Base-by-base conservation (phyloP, 2,329 filamentous ascomycete genomes). In the Epichloe typhina region DNA sequence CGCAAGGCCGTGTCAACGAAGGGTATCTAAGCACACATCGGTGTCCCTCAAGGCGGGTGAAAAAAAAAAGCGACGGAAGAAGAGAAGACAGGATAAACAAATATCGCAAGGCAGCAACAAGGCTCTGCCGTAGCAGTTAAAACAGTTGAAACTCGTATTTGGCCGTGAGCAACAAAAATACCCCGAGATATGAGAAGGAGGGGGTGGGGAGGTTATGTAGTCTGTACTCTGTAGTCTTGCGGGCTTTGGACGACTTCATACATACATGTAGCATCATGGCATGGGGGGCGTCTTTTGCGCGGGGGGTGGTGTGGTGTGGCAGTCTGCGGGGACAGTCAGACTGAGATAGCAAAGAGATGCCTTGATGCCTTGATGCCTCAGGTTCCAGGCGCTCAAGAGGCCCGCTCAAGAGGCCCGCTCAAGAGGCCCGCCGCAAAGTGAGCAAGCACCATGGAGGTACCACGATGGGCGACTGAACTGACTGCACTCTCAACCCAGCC, bases 131-230 rank as follows among this genome's bases (percentile, higher is more conserved):
- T 7, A 15, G 37, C 35, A 13, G 12, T 23, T 19, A 23, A 39
- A 50, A 50, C 35, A 13, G 12, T 23, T 19, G 21, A 39, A 50
- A 50, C 4, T 44, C 45, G 19, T 31, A 38, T 37, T 46, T 45
- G 41, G 42, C 41, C 26, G 40, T 35, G 45, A 46, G 26, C n/a
- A 49, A 37, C 26, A 45, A 23, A 49, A 17, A 26, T 13, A 35
- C 43, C 19, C 21, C 44, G 43, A 42, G 26, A 36, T 19, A 40
- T 38, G 38, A 38, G 47, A 46, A 38, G 47, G 43, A 49, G 50
- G 50, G 46, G 21, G 47, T 42, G 46, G 43, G 43, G 39, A 39
- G 50, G 19, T 52, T 52, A 52, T 52, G 50, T 52, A 52, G 36
- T 48, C n/a, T 23, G 50, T 52, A 52, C 17, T 48, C n/a, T 23